Conservation (phyloP, 202 grass and related monocot species). For the Zoysia matrella region DNA sequence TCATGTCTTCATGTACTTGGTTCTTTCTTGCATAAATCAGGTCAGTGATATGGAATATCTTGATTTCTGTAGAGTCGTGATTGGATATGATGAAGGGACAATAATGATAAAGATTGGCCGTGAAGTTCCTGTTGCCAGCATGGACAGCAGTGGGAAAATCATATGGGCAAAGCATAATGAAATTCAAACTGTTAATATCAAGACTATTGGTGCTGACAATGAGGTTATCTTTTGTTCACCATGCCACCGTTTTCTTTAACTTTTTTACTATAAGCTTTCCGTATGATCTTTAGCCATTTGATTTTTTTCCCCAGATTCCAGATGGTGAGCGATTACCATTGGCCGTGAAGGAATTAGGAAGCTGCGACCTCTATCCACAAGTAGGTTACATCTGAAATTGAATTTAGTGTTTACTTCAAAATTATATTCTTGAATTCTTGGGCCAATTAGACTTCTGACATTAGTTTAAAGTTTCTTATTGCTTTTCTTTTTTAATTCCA, state of each 20-base stretch:
- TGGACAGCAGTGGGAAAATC: constrained; percentile 86
- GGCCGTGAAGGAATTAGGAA: constrained; percentile 82
- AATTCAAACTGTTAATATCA: constrained; percentile 25
- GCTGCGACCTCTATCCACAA: constrained; percentile 84
- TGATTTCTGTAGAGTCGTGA: constrained; percentile 62
- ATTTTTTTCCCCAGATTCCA: constrained; percentile 50
- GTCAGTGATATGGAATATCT: constrained; percentile 24
- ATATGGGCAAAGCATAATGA: constrained; percentile 94
- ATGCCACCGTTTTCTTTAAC: constrained; percentile 30
- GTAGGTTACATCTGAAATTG: constrained; percentile 50
- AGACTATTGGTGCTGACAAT: constrained; percentile 73
- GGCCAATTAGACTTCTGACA: constrained; percentile 16
- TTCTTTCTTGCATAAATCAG: constrained; percentile 22
- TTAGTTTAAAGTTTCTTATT: constrained; percentile 19
- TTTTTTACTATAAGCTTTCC: constrained; percentile 28
- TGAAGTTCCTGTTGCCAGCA: constrained; percentile 84
- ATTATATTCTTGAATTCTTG: constrained; percentile 4
- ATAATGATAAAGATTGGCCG: constrained; percentile 92
- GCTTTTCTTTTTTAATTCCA: background rate
- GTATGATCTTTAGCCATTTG: constrained; percentile 21
- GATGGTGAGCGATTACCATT: constrained; percentile 76
- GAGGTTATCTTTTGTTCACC: constrained; percentile 60
- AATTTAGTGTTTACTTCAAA: constrained; percentile 24
- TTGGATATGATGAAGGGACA: constrained; percentile 89
- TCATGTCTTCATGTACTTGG: constrained; percentile 24